phyloP scores from a whole-genome alignment of 2,329 filamentous ascomycete species.

The Mollisia scopiformis region DNA sequence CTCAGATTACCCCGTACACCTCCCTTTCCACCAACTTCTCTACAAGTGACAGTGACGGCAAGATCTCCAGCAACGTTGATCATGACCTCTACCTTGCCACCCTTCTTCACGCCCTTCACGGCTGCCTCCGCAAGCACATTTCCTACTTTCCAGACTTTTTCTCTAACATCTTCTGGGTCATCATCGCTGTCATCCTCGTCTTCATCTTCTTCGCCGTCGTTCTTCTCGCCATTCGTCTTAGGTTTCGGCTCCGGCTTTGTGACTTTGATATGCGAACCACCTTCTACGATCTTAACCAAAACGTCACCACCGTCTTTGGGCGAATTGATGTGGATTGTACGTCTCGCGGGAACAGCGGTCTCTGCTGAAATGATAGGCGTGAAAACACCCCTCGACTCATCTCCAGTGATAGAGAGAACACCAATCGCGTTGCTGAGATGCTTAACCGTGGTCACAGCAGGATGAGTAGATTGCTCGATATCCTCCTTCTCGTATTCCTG shows the following conservation, averaged over 20 bases:
- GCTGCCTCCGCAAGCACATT: slow-evolving; percentile 82
- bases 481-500: slow-evolving; percentile 93
- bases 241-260: slow-evolving; percentile 82
- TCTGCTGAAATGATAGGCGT: slow-evolving; percentile 80
- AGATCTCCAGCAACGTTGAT: slow-evolving; percentile 85
- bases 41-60: slow-evolving; percentile 75
- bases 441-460: slow-evolving; percentile 90
- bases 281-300: slow-evolving; percentile 86
- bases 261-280: slow-evolving; percentile 87
- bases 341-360: slow-evolving; percentile 87
- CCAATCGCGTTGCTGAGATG: slow-evolving; percentile 90
- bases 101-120: slow-evolving; percentile 83
- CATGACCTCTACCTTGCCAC: slow-evolving; percentile 89
- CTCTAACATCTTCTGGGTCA: slow-evolving; percentile 83
- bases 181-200: slow-evolving; percentile 71
- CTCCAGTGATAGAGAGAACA: slow-evolving; percentile 68
- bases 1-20: slow-evolving; percentile 36
- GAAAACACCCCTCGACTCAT: slow-evolving; percentile 70
- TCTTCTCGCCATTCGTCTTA: slow-evolving; percentile 62
- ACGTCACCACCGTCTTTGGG: slow-evolving; percentile 86
- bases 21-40: slow-evolving; percentile 70
- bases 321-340: slow-evolving; percentile 76
- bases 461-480: slow-evolving; percentile 94
- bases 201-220: slow-evolving; percentile 55
- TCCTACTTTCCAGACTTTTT: slow-evolving; percentile 92